Evolutionary conservation across 1,284 basidiomycete species (phyloP).

Genomic region (Trametes sp.): DNA sequence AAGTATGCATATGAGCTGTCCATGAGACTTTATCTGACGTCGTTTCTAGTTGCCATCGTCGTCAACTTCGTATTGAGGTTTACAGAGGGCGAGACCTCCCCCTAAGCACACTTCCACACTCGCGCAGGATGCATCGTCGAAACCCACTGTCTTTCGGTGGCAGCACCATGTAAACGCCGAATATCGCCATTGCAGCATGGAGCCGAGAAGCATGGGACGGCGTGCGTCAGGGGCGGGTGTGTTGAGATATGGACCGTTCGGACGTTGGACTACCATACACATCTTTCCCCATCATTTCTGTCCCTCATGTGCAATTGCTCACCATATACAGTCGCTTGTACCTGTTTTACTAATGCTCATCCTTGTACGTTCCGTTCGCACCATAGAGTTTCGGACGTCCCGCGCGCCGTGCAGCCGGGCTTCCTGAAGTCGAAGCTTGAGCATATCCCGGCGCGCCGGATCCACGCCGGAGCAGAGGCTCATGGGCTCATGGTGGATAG

Average conservation of each 20-base stretch:
- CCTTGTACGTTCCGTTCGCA: slow-evolving; percentile 10
- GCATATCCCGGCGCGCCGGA: slow-evolving; percentile 11
- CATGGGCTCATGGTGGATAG: background rate
- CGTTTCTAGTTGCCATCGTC: slow-evolving; percentile 77
- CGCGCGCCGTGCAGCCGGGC: slow-evolving; percentile 7
- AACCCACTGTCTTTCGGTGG: background rate
- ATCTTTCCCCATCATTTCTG: background rate
- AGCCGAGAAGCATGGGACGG: background rate
- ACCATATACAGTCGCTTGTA: slow-evolving; percentile 14
- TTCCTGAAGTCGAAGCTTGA: slow-evolving; percentile 8
- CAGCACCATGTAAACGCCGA: background rate
- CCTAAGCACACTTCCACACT: slow-evolving; percentile 10
- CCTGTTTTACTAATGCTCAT: slow-evolving; percentile 13
- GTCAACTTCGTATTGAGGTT: slow-evolving; percentile 91
- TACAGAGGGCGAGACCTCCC: slow-evolving; percentile 44
- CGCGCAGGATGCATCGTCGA: background rate
- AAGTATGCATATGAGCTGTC: slow-evolving; percentile 54
- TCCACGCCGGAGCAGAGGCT: background rate
- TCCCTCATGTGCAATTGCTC: slow-evolving; percentile 14
- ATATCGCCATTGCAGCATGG: background rate
- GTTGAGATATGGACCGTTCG: slow-evolving; percentile 11
- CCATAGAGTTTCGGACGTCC: background rate
- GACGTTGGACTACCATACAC: slow-evolving; percentile 20
- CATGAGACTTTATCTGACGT: background rate
- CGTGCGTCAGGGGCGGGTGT: background rate